These are phyloP conservation scores for Batkoa obscura DNA, from an alignment of 371 early-diverging fungal genomes.

Conservation along the genomic window DNA sequence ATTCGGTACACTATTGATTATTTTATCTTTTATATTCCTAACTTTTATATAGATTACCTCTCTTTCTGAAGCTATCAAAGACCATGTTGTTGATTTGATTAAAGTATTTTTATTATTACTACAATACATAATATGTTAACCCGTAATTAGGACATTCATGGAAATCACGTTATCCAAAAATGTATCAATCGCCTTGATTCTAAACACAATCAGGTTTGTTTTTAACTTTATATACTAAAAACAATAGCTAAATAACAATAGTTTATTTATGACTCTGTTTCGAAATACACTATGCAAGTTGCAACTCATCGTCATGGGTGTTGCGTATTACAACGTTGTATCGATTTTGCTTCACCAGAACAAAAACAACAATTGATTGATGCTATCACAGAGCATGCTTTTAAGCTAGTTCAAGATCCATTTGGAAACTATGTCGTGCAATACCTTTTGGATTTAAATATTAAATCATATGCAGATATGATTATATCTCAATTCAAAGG, in stretches of 20 bases:
- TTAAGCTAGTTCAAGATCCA: conserved; percentile 75
- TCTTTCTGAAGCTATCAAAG: conserved; percentile 37
- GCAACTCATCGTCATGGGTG: conserved; percentile 96
- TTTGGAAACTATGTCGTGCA: conserved; percentile 98
- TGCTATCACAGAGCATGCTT: conserved; percentile 51
- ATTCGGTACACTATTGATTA: too few species aligned
- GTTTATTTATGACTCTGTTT: conserved; percentile 80
- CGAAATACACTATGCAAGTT: conserved; percentile 61
- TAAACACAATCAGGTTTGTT: conserved; percentile 31
- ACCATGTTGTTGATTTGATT: conserved; percentile 65
- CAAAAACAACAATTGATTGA: conserved; percentile 61
- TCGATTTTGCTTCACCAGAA: conserved; percentile 56
- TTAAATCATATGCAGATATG: too few species aligned
- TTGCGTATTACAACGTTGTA: conserved; percentile 90
- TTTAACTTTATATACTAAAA: not conserved
- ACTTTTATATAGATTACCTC: too few species aligned
- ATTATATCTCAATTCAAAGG: conserved; percentile 27
- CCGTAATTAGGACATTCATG: conserved; percentile 59
- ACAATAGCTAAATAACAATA: not conserved
- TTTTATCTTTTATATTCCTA: too few species aligned
- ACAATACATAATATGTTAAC: not conserved
- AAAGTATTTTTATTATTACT: conserved; percentile 15
- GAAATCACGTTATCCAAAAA: conserved; percentile 97
- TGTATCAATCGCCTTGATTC: conserved; percentile 58
- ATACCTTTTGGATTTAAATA: conserved; percentile 65